These are phyloP conservation scores for Phytophthora sojae DNA, from an alignment of 352 stramenopile species.

Conservation along the genomic window DNA sequence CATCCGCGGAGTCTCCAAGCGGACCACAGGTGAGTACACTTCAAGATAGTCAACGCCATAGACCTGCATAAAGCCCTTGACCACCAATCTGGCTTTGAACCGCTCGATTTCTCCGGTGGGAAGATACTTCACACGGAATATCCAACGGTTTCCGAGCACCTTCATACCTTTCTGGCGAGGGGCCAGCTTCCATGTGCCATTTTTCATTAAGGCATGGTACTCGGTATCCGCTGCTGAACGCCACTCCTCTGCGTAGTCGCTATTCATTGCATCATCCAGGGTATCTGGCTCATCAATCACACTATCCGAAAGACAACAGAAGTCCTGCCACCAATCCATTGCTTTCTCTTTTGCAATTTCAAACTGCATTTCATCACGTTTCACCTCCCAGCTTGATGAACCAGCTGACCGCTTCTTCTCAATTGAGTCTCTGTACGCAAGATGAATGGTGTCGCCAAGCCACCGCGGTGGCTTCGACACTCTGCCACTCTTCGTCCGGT, in stretches of 20 bases:
- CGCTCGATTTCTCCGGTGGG: not conserved
- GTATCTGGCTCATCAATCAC: no score
- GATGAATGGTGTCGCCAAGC: no score
- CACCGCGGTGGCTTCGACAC: no score
- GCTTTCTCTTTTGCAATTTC: no score
- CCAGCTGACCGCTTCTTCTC: no score
- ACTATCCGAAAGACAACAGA: no score
- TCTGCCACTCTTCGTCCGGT: no score
- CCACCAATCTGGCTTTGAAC: not conserved
- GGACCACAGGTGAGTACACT: not conserved
- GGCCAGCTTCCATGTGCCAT: not conserved
- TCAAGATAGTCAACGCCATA: no score
- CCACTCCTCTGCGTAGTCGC: not conserved
- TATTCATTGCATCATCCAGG: not conserved
- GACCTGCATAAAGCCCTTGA: not conserved
- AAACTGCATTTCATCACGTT: no score
- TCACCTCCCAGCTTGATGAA: no score
- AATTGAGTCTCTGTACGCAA: no score
- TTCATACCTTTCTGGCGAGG: not conserved
- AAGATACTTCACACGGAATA: not conserved
- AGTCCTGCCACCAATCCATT: no score
- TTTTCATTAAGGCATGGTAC: not conserved
- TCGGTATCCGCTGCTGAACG: not conserved
- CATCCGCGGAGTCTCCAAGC: not conserved
- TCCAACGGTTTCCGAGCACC: not conserved